These are phyloP conservation scores for Aspergillus diversus DNA, from an alignment of 495 filamentous ascomycete genomes.

Conservation along the genomic window DNA sequence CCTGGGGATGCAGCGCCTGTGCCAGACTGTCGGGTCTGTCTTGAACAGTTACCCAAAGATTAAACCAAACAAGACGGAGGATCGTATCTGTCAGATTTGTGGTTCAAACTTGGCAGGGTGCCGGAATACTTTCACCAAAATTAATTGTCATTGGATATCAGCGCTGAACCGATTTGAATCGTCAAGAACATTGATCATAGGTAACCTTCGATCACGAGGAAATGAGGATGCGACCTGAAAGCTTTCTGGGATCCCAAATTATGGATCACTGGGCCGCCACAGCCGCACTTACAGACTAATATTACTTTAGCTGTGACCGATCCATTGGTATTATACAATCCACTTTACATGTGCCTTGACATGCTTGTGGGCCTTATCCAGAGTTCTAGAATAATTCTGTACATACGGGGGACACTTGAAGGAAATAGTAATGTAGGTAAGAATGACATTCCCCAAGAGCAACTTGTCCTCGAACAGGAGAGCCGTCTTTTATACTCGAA, in stretches of 20 bases:
- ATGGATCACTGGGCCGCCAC: conserved; percentile 13
- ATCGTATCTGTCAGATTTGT: too few species aligned
- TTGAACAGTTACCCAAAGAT: neutral
- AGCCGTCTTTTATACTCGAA: too few species aligned
- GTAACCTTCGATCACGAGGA: neutral
- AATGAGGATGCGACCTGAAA: neutral
- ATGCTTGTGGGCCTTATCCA: neutral
- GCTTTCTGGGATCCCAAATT: neutral
- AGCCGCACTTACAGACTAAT: conserved; percentile 16
- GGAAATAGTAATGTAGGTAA: too few species aligned
- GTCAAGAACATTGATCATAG: neutral
- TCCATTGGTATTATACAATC: conserved; percentile 7
- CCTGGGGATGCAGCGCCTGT: conserved; percentile 31
- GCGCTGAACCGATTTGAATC: too few species aligned
- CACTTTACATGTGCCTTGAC: neutral
- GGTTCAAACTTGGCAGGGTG: too few species aligned
- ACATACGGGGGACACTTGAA: neutral
- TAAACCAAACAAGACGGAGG: neutral
- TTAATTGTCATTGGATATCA: too few species aligned
- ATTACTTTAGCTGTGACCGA: conserved; percentile 1
- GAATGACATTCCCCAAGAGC: too few species aligned
- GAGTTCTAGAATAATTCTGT: conserved; percentile 18
- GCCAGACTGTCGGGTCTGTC: conserved; percentile 41
- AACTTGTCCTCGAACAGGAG: too few species aligned
- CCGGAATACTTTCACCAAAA: too few species aligned